Conservation (phyloP, 768 basidiomycete genomes). For the Xerocomus brunneocitrinus region DNA sequence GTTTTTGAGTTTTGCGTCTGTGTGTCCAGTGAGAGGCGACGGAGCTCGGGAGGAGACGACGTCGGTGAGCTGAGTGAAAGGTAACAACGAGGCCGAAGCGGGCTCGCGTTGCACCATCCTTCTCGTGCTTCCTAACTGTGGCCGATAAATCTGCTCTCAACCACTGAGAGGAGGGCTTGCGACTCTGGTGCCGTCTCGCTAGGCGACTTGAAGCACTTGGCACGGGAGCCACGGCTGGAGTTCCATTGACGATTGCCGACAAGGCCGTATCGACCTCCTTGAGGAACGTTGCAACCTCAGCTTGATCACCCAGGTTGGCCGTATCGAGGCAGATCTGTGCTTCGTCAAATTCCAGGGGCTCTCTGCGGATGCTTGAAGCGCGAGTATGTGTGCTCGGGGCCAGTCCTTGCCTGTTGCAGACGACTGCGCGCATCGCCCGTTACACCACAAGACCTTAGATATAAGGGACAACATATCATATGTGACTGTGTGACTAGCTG, state of each 20-base stretch:
- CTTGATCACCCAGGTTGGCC: constrained; percentile 27
- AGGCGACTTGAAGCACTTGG: constrained; percentile 24
- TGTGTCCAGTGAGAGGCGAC: constrained; percentile 18
- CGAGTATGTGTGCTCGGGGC: constrained; percentile 13
- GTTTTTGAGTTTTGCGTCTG: constrained; percentile 4
- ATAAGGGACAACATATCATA: too few species aligned
- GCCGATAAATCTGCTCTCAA: constrained; percentile 29
- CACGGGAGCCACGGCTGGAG: constrained; percentile 27
- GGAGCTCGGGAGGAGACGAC: constrained; percentile 20
- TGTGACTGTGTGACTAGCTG: too few species aligned
- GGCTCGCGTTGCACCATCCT: constrained; percentile 21
- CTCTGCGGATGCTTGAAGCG: constrained; percentile 28
- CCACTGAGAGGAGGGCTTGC: constrained; percentile 28
- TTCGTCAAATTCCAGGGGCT: constrained; percentile 28
- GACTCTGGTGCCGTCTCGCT: constrained; percentile 26
- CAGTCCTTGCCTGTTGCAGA: constrained; percentile 26
- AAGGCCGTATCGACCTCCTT: constrained; percentile 30
- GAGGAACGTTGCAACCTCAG: constrained; percentile 27
- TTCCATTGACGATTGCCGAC: constrained; percentile 22
- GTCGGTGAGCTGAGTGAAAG: constrained; percentile 20
- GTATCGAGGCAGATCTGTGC: constrained; percentile 30
- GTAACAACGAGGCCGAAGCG: constrained; percentile 31
- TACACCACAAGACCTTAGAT: too few species aligned
- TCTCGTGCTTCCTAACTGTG: constrained; percentile 25
- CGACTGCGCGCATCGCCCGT: constrained; percentile 3